phyloP scores from a whole-genome alignment of 2,329 filamentous ascomycete genomes.

The Penicillium sp. region DNA sequence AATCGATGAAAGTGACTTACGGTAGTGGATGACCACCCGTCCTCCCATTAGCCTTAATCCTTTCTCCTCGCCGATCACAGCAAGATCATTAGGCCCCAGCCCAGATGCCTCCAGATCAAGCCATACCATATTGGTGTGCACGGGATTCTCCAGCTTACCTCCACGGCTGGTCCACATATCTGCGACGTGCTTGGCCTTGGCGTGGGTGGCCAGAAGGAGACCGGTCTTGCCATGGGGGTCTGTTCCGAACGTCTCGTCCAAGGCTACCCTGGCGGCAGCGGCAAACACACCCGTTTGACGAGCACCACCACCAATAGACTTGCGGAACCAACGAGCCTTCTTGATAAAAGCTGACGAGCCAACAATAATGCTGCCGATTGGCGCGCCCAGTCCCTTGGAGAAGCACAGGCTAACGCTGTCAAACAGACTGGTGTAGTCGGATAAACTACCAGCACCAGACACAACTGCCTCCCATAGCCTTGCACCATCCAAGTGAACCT shows the following conservation, averaged over 20 bases:
- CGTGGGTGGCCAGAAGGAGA: constrained; percentile 61
- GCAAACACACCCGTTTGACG: constrained; percentile 75
- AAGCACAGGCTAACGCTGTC: constrained; percentile 78
- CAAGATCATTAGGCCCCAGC: constrained; percentile 54
- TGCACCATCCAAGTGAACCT: constrained; percentile 77
- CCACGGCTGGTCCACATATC: constrained; percentile 68
- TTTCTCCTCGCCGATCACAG: constrained; percentile 55
- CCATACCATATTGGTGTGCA: constrained; percentile 94
- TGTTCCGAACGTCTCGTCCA: constrained; percentile 74
- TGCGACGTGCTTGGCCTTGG: constrained; percentile 62
- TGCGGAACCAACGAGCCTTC: constrained; percentile 73
- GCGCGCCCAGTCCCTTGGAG: constrained; percentile 79
- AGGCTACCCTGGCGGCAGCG: constrained; percentile 71
- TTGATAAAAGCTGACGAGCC: constrained; percentile 60
- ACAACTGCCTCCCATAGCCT: constrained; percentile 79
- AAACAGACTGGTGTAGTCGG: constrained; percentile 67
- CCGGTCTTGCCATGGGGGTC: constrained; percentile 61
- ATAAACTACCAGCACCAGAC: constrained; percentile 65
- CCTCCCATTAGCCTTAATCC: constrained; percentile 59
- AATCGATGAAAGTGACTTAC: constrained; percentile 37
- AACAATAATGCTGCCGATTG: constrained; percentile 74
- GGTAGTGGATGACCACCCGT: constrained; percentile 69
- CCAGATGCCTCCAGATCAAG: constrained; percentile 67
- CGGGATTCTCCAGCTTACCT: constrained; percentile 66
- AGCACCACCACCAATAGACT: constrained; percentile 76